Evolutionary conservation across 208 protist species (phyloP).

Genomic region (Leishmania major): DNA sequence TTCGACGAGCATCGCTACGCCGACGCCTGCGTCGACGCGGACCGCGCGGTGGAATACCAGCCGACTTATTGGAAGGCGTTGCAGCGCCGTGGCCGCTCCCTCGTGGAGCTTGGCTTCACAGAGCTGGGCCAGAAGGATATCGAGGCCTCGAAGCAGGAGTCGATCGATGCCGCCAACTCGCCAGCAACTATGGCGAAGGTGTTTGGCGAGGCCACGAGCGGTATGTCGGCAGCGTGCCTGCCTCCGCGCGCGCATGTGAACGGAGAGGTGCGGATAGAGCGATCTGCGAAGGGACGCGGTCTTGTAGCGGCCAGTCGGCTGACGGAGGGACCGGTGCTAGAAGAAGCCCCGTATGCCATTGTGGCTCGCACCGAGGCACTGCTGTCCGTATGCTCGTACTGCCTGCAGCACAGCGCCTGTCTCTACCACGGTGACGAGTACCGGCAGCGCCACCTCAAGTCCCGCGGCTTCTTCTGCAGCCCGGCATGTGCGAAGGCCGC

Average conservation of each 20-base stretch:
- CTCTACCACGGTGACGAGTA: constrained; percentile 74
- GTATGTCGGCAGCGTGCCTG: constrained; percentile 26
- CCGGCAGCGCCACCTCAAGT: constrained; percentile 49
- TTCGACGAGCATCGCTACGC: constrained; percentile 53
- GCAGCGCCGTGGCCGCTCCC: constrained; percentile 63
- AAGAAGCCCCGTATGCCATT: constrained; percentile 68
- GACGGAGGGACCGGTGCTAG: constrained; percentile 51
- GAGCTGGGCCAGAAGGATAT: constrained; percentile 61
- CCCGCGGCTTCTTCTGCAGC: constrained; percentile 89
- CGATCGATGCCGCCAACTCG: constrained; percentile 41
- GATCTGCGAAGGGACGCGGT: constrained; percentile 42
- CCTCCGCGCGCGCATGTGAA: constrained; percentile 38
- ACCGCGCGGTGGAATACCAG: constrained; percentile 49
- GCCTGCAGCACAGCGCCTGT: constrained; percentile 68
- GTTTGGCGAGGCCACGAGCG: constrained; percentile 36
- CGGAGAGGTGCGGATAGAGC: constrained; percentile 28
- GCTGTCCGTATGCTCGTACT: constrained; percentile 78
- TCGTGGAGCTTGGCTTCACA: constrained; percentile 66
- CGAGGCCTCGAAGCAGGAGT: constrained; percentile 45
- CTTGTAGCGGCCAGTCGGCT: constrained; percentile 46
- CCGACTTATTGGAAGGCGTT: constrained; percentile 79
- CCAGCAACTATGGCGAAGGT: constrained; percentile 43
- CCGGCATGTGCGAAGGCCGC: constrained; percentile 51
- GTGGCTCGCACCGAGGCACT: constrained; percentile 69
- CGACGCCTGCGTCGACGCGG: constrained; percentile 72